A percentile compares a stretch with the other conserved stretches of the same genome.
These are phyloP conservation scores for Lasiodiplodia citricola DNA, from an alignment of 2,329 filamentous ascomycete species.

Conservation along the genomic window DNA sequence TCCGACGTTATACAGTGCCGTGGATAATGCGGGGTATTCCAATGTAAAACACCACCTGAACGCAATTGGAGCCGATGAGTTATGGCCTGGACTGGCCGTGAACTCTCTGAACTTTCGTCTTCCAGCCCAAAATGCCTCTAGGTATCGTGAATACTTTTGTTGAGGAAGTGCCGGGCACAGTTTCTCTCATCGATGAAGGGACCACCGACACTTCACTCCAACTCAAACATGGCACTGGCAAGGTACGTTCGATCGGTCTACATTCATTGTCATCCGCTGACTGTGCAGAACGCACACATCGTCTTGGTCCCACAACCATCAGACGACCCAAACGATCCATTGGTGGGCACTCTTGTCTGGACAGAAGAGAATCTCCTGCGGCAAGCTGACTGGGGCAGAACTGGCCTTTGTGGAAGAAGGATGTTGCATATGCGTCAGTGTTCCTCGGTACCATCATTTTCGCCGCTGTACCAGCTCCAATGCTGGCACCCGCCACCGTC, in stretches of 20 bases:
- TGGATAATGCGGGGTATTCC: constrained; percentile 15
- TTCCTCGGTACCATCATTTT: constrained; percentile 38
- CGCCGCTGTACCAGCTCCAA: constrained; percentile 34
- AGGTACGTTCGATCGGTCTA: constrained; percentile 19
- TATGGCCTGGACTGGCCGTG: too few relatives aligned
- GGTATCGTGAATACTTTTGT: not conserved
- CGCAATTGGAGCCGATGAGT: not conserved
- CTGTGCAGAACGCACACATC: constrained; percentile 31
- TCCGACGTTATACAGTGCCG: not conserved
- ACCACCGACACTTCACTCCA: not conserved
- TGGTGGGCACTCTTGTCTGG: constrained; percentile 27
- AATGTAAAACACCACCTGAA: not conserved
- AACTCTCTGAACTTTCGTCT: not conserved
- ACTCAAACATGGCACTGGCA: constrained; percentile 33
- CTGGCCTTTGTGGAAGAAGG: constrained; percentile 36
- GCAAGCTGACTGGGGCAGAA: constrained; percentile 27
- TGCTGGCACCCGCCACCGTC: constrained; percentile 35
- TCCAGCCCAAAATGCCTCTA: not conserved
- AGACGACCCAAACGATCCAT: constrained; percentile 34
- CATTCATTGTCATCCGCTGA: not conserved
- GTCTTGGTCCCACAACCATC: constrained; percentile 35
- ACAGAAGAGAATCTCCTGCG: not conserved
- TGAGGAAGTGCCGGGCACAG: constrained; percentile 2
- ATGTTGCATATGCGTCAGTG: constrained; percentile 32
- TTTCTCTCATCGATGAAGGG: constrained; percentile 13